Evolutionary conservation across 225 moss, liverwort and hornwort species (phyloP), one percentile per base, ranked within the genome.

Genomic region (Asterella californica): DNA sequence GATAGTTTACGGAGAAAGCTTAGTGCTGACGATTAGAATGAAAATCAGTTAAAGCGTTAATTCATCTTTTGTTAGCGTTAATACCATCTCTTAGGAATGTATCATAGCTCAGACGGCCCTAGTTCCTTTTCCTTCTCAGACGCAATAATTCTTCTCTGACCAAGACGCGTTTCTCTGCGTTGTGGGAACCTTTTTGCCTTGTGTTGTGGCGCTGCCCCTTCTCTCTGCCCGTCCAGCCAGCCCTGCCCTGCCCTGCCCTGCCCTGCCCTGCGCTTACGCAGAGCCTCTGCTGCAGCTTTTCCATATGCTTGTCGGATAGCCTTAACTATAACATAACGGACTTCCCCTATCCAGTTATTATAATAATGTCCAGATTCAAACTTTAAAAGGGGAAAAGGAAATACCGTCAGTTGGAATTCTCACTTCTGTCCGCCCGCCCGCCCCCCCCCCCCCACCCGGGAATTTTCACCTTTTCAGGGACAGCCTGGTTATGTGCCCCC

Each of bases 81-180:
- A n/a, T n/a, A n/a, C n/a, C n/a, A n/a, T n/a, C n/a, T n/a, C n/a
- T n/a, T n/a, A n/a, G n/a, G n/a, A n/a, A n/a, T n/a, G n/a, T n/a
- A n/a, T n/a, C n/a, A n/a, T n/a, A n/a, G n/a, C n/a, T n/a, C n/a
- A n/a, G n/a, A n/a, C n/a, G n/a, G n/a, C n/a, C n/a, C n/a, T n/a
- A n/a, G n/a, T n/a, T 63, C 9, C 18, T 30, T 63, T 63, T 29
- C 63, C 29, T 63, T 30, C 27, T 63, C 63, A 29, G 30, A 63
- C 63, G 29, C 63, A 63, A 63, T 63, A 63, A 63, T 63, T 63
- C 63, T 38, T 36, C 37, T 68, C 36, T 68, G 36, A 34, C 68
- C 68, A 68, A 68, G 68, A 68, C 68, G 68, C 68, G 68, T 68
- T 68, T 68, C 68, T 15, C 11, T 48, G 48, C 7, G 48, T 6